Percentiles rank a stretch among this genome's conserved stretches.
These are phyloP conservation scores for Aaosphaeria arxii DNA, from an alignment of 2,329 filamentous ascomycete genomes.

Conservation along the genomic window DNA sequence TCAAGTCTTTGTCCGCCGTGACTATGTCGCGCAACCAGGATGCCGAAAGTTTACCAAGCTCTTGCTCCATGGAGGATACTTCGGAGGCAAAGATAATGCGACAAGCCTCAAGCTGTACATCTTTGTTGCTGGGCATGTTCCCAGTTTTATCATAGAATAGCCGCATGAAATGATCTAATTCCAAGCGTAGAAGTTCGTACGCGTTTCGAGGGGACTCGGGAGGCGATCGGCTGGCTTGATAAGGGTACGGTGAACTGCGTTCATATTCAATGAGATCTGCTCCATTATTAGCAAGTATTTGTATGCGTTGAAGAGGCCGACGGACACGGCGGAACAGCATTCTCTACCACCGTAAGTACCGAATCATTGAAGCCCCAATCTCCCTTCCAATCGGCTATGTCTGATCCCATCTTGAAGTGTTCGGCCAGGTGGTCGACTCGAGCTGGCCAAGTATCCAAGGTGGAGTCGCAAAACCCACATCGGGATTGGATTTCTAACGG, in stretches of 20 bases:
- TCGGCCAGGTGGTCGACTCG: not conserved
- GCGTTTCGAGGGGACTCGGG: conserved; percentile 1
- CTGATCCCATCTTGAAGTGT: not conserved
- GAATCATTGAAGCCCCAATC: not conserved
- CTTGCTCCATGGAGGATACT: conserved; percentile 1
- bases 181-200: conserved; percentile 21
- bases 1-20: not conserved
- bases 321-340: not conserved
- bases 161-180: conserved; percentile 20
- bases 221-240: not conserved
- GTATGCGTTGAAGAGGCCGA: not conserved
- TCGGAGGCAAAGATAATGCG: conserved; percentile 25
- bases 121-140: conserved; percentile 14
- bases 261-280: not conserved
- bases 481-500: not conserved
- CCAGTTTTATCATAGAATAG: conserved; percentile 16
- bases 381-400: not conserved
- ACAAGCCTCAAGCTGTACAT: conserved; percentile 23
- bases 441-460: not conserved
- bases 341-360: not conserved
- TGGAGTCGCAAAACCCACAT: not conserved
- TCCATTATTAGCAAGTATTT: not conserved
- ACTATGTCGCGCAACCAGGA: not conserved
- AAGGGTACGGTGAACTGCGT: not conserved
- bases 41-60: not conserved